phyloP scores from a whole-genome alignment of 352 stramenopile genomes.

The Phytophthora cryptogea region DNA sequence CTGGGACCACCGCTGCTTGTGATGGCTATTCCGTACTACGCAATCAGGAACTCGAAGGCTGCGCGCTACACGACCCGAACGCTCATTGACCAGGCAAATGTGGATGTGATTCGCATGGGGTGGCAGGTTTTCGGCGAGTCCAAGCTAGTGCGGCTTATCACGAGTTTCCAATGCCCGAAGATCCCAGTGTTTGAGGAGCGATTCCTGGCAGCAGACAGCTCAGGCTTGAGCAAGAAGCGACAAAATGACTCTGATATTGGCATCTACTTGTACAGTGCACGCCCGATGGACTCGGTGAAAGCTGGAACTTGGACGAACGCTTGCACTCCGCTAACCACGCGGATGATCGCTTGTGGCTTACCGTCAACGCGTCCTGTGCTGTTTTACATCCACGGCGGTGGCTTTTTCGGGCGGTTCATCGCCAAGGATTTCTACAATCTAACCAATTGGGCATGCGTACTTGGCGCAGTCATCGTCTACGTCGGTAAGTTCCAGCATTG shows the following conservation, averaged over 20 bases:
- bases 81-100: slow-evolving; percentile 79
- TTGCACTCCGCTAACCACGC: slow-evolving; percentile 48
- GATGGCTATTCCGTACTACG: slow-evolving; percentile 83
- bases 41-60: slow-evolving; percentile 73
- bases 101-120: slow-evolving; percentile 86
- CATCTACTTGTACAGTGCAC: slow-evolving; percentile 72
- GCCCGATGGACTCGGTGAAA: slow-evolving; percentile 63
- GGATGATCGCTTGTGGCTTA: slow-evolving; percentile 77
- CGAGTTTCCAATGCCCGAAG: slow-evolving; percentile 61
- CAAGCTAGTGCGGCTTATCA: slow-evolving; percentile 66
- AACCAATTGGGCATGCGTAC: slow-evolving; percentile 63
- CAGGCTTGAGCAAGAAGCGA: slow-evolving; percentile 32
- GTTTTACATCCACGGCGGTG: slow-evolving; percentile 87
- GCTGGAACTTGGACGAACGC: slow-evolving; percentile 74
- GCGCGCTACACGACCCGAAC: slow-evolving; percentile 76
- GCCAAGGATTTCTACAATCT: slow-evolving; percentile 84
- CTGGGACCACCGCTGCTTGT: slow-evolving; percentile 65
- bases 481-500: slow-evolving; percentile 51
- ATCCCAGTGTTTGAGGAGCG: slow-evolving; percentile 70
- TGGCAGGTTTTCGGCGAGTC: slow-evolving; percentile 88
- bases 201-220: slow-evolving; percentile 62
- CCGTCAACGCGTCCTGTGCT: slow-evolving; percentile 72
- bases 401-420: slow-evolving; percentile 89
- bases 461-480: slow-evolving; percentile 88
- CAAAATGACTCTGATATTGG: slow-evolving; percentile 61